Evolutionary conservation across 1,139 yeast species (phyloP).

Genomic region (Schwanniomyces etchellsii): DNA sequence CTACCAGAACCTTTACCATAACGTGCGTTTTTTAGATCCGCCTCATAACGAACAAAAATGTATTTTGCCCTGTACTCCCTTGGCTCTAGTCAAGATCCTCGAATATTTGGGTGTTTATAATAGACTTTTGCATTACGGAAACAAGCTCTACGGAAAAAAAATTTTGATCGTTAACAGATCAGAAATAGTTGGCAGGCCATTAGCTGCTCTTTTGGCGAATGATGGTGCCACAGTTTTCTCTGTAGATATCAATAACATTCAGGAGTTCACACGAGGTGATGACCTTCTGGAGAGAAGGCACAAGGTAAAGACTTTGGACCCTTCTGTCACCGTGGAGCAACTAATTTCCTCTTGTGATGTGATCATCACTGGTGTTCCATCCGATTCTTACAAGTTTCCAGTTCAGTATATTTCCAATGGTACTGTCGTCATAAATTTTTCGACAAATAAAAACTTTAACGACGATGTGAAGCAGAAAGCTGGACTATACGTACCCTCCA

Average conservation of each 20-base stretch:
- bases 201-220: constrained; percentile 92
- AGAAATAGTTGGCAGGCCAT: constrained; percentile 94
- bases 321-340: constrained; percentile 47
- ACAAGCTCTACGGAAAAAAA: constrained; percentile 88
- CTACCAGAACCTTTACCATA: constrained; percentile 92
- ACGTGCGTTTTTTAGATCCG: constrained; percentile 75
- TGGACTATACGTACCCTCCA: constrained; percentile 87
- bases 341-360: constrained; percentile 80
- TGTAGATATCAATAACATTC: constrained; percentile 81
- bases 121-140: constrained; percentile 75
- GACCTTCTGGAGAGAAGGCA: constrained; percentile 80
- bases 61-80: constrained; percentile 91
- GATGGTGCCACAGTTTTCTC: constrained; percentile 97
- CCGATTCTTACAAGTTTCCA: constrained; percentile 78
- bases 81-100: constrained; percentile 88
- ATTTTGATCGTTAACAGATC: constrained; percentile 86
- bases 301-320: constrained; percentile 66
- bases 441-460: constrained; percentile 81
- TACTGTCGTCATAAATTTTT: constrained; percentile 84
- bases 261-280: constrained; percentile 90
- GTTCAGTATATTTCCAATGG: constrained; percentile 76
- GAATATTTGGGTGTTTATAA: constrained; percentile 90
- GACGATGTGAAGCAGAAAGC: constrained; percentile 79
- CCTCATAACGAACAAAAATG: constrained; percentile 66
- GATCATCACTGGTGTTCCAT: constrained; percentile 92